These are phyloP conservation scores for Erigeron canadensis DNA, from an alignment of 129 eudicot species.

Conservation along the genomic window DNA sequence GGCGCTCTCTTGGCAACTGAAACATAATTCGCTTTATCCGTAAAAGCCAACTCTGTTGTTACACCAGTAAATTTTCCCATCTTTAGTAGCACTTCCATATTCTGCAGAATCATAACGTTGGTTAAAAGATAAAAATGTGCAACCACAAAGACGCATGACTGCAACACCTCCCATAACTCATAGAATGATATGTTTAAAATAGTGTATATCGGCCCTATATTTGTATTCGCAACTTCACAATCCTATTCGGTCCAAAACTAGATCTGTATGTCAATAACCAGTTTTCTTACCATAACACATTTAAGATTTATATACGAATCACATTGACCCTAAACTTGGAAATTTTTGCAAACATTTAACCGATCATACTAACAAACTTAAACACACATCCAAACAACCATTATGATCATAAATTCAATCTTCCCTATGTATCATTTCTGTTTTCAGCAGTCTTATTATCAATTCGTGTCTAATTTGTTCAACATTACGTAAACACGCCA, in stretches of 20 bases:
- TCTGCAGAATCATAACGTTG: neutral
- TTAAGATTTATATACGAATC: too few relatives aligned
- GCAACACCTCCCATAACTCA: neutral
- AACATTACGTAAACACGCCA: neutral
- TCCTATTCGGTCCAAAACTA: neutral
- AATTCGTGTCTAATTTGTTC: neutral
- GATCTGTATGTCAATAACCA: neutral
- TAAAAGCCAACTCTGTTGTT: constrained; percentile 3
- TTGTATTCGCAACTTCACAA: neutral
- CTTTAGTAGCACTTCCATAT: constrained; percentile 7
- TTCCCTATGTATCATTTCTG: neutral
- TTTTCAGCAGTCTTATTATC: too few relatives aligned
- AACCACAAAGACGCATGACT: neutral
- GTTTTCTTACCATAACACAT: neutral
- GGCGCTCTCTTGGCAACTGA: neutral
- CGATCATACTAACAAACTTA: too few relatives aligned
- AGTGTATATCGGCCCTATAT: neutral
- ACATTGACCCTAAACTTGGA: too few relatives aligned
- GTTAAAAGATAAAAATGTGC: neutral
- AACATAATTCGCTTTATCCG: neutral
- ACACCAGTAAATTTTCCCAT: constrained; percentile 12
- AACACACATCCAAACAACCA: too few relatives aligned
- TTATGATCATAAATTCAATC: neutral
- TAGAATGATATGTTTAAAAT: neutral
- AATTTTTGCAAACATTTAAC: too few relatives aligned